Percentiles rank a stretch among this genome's conserved stretches.
Evolutionary conservation across 495 filamentous ascomycete species (phyloP).

Genomic region (Echria macrotheca): DNA sequence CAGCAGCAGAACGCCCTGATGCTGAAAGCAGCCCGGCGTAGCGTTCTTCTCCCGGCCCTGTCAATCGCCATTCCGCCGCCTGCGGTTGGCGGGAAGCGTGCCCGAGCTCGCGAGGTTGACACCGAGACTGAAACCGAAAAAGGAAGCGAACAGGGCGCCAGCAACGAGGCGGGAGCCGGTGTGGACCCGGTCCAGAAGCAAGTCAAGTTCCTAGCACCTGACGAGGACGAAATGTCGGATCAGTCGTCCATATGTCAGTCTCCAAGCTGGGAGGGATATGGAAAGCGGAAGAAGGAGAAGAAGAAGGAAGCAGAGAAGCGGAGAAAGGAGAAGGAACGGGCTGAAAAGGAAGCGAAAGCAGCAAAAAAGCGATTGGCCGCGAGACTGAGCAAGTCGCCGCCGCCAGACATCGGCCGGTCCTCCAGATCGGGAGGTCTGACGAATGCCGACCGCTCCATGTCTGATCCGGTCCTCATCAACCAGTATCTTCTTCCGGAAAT

Average conservation of each 20-base stretch:
- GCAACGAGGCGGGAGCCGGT: conserved; percentile 10
- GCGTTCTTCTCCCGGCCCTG: conserved; percentile 32
- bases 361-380: conserved; percentile 22
- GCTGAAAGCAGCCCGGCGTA: conserved; percentile 39
- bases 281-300: conserved; percentile 46
- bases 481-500: conserved; percentile 6
- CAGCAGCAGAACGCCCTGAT: conserved; percentile 29
- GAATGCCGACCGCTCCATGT: conserved; percentile 26
- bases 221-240: conserved; percentile 39
- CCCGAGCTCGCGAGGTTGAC: not conserved
- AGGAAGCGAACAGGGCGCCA: not conserved
- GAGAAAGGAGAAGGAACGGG: conserved; percentile 38
- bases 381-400: conserved; percentile 31
- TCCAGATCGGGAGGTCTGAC: conserved; percentile 5
- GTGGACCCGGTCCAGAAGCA: conserved; percentile 30
- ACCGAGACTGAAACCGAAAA: conserved; percentile 3
- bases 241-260: conserved; percentile 52
- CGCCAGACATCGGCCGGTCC: conserved; percentile 18
- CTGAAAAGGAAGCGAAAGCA: conserved; percentile 32
- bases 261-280: conserved; percentile 49
- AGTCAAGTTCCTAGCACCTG: conserved; percentile 37
- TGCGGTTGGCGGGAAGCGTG: conserved; percentile 2
- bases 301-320: conserved; percentile 39
- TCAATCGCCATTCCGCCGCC: conserved; percentile 40
- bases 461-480: conserved; percentile 24